Percentiles rank a stretch among this genome's conserved stretches.
These are phyloP conservation scores for Leccinum subatratum DNA, from an alignment of 1,284 basidiomycete genomes.

Conservation along the genomic window DNA sequence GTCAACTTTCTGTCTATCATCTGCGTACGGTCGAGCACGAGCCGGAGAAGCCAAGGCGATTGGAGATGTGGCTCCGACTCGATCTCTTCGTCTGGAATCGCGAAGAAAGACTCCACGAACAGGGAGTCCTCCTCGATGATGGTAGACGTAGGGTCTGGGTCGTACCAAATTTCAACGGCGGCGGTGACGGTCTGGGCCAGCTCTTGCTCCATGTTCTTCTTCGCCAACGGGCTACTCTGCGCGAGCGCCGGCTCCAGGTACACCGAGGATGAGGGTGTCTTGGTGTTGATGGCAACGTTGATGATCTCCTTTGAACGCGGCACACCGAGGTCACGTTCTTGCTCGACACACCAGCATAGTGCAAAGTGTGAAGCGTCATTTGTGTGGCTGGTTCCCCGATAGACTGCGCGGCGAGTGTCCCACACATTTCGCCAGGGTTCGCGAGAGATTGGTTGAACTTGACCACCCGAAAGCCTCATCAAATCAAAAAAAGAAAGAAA, in stretches of 20 bases:
- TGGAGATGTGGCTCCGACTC: conserved; percentile 87
- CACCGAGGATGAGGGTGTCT: conserved; percentile 92
- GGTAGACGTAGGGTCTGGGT: conserved; percentile 88
- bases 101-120: conserved; percentile 99
- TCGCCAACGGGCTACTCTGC: conserved; percentile 52
- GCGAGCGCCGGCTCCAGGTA: conserved; percentile 78
- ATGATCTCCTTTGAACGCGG: conserved; percentile 98
- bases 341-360: conserved; percentile 95
- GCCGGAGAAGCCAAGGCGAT: conserved; percentile 95
- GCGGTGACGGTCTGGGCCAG: conserved; percentile 83
- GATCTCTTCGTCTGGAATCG: conserved; percentile 96
- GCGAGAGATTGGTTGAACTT: conserved; percentile 91
- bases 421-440: conserved; percentile 98
- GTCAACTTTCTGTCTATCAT: conserved; percentile 97
- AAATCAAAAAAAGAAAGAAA: no score
- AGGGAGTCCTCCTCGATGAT: conserved; percentile 95
- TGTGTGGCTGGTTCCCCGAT: conserved; percentile 99
- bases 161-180: conserved; percentile 97
- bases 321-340: conserved; percentile 97
- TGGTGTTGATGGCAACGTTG: conserved; percentile 98
- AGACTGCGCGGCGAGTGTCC: conserved; percentile 94
- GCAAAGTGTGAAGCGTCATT: conserved; percentile 98
- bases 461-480: conserved; percentile 31
- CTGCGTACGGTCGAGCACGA: conserved; percentile 94
- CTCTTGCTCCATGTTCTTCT: conserved; percentile 37